These are phyloP conservation scores for Alternaria brassicae DNA, from an alignment of 2,329 filamentous ascomycete species.

Conservation along the genomic window DNA sequence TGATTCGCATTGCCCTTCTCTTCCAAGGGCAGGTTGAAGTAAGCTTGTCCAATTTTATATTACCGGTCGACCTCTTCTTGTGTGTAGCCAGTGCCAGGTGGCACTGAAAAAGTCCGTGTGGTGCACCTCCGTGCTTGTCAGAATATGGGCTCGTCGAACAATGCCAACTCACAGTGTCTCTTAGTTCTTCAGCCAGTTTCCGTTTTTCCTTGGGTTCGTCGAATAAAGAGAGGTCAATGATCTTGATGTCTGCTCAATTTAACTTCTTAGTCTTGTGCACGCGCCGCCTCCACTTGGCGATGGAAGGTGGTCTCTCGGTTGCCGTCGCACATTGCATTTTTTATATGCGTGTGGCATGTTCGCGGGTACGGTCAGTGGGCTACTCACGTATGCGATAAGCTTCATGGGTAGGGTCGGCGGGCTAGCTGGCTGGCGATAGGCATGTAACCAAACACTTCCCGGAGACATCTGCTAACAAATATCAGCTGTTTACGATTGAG, in stretches of 20 bases:
- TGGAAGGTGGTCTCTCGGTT: constrained; percentile 49
- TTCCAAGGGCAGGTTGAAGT: constrained; percentile 40
- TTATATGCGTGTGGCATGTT: constrained; percentile 65
- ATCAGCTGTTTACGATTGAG: constrained; percentile 34
- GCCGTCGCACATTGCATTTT: constrained; percentile 63
- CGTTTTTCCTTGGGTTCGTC: constrained; percentile 63
- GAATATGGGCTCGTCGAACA: neutral
- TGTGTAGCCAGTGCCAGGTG: constrained; percentile 38
- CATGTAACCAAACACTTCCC: constrained; percentile 5
- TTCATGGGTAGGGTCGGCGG: constrained; percentile 65
- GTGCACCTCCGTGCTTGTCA: constrained; percentile 28
- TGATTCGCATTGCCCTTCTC: constrained; percentile 40
- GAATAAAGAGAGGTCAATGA: constrained; percentile 57
- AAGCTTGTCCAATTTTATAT: constrained; percentile 43
- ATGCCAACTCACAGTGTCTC: constrained; percentile 56
- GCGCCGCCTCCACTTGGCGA: constrained; percentile 39
- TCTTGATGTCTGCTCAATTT: constrained; percentile 41
- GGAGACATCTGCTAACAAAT: neutral
- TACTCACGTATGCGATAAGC: constrained; percentile 63
- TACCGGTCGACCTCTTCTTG: constrained; percentile 41
- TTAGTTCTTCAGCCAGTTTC: constrained; percentile 61
- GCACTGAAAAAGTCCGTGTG: constrained; percentile 44
- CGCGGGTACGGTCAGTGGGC: constrained; percentile 64
- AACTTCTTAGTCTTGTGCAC: constrained; percentile 32
- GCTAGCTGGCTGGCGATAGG: constrained; percentile 44